Evolutionary conservation across 495 filamentous ascomycete genomes (phyloP).

Genomic region (Penicillium lividum): DNA sequence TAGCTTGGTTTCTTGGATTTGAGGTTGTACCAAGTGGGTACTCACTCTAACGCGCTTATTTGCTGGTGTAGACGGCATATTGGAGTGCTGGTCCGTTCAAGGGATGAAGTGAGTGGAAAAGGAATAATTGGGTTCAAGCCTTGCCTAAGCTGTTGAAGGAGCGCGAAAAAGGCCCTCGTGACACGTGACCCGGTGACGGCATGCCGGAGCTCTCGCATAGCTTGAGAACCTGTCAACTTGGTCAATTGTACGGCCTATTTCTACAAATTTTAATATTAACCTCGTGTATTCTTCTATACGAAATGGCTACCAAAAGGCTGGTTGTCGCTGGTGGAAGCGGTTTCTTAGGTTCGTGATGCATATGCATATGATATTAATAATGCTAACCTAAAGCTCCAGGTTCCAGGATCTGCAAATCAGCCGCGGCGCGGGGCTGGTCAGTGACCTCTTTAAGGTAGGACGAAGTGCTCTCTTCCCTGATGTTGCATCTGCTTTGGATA

Average conservation of each 20-base stretch:
- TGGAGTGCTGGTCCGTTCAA: conserved; percentile 7
- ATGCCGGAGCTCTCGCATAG: conserved; percentile 18
- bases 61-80: conserved; percentile 57
- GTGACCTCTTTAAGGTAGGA: conserved; percentile 83
- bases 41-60: conserved; percentile 61
- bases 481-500: conserved; percentile 1
- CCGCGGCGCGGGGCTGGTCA: conserved; percentile 77
- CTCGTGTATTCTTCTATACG: conserved; percentile 6
- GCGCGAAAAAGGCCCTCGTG: conserved; percentile 15
- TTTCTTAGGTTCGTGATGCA: conserved; percentile 67
- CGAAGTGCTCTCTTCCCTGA: not conserved
- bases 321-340: conserved; percentile 93
- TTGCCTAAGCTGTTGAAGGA: conserved; percentile 1
- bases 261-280: not conserved
- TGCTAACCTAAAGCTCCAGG: conserved; percentile 44
- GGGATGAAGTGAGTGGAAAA: conserved; percentile 4
- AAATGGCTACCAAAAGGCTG: conserved; percentile 63
- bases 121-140: conserved; percentile 9
- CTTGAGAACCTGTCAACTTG: conserved; percentile 14
- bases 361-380: not conserved
- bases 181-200: conserved; percentile 27
- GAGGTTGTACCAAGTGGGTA: not conserved
- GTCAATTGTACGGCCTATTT: conserved; percentile 1
- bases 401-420: conserved; percentile 88
- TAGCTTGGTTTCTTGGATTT: conserved; percentile 12